These are phyloP conservation scores for Diospyros kaki DNA, from an alignment of 148 eudicot genomes.

Conservation along the genomic window DNA sequence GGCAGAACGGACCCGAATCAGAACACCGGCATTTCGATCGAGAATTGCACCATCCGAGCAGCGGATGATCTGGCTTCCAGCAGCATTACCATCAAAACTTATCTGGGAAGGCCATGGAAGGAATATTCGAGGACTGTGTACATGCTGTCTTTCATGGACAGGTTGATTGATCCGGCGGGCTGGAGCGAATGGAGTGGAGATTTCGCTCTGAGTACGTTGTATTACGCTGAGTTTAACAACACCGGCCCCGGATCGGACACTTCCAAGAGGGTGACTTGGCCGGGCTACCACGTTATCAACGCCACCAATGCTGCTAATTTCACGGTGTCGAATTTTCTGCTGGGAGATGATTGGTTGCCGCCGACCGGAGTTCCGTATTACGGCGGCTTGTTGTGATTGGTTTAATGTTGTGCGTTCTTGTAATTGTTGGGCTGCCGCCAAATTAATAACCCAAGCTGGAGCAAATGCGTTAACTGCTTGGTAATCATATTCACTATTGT, in stretches of 20 bases:
- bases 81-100: neutral
- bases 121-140: slow-evolving; percentile 24
- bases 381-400: no score
- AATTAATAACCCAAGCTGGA: no score
- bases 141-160: slow-evolving; percentile 26
- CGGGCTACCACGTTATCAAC: slow-evolving; percentile 17
- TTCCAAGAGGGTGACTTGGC: slow-evolving; percentile 22
- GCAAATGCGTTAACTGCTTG: no score
- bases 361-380: slow-evolving; percentile 19
- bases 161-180: slow-evolving; percentile 14
- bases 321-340: slow-evolving; percentile 21
- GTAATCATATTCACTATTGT: no score
- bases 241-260: slow-evolving; percentile 22
- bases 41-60: slow-evolving; percentile 13
- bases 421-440: no score
- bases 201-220: slow-evolving; percentile 3
- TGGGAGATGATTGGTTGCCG: slow-evolving; percentile 26
- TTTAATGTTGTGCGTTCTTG: no score
- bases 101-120: slow-evolving; percentile 33
- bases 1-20: slow-evolving; percentile 29
- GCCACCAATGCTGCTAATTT: slow-evolving; percentile 19
- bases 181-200: slow-evolving; percentile 30
- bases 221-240: slow-evolving; percentile 20
- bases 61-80: slow-evolving; percentile 4
- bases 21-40: slow-evolving; percentile 30